phyloP scores from a whole-genome alignment of 2,329 filamentous ascomycete species.

The Emergomyces africanus region DNA sequence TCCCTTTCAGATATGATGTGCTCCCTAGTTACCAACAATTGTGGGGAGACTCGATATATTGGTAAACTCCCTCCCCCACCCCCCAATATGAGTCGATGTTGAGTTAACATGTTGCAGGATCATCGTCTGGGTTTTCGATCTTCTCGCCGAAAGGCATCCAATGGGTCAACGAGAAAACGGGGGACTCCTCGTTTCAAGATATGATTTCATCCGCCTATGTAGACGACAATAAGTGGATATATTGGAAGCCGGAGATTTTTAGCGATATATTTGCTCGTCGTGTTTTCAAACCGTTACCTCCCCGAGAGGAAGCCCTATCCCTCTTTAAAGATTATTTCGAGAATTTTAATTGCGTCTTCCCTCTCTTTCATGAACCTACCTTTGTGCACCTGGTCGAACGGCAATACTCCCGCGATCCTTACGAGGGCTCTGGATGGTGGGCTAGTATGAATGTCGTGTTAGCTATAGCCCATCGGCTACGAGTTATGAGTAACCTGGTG shows the following conservation, averaged over 20 bases:
- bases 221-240: conserved; percentile 89
- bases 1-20: conserved; percentile 97
- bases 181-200: conserved; percentile 84
- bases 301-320: conserved; percentile 76
- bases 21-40: conserved; percentile 87
- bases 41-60: conserved; percentile 90
- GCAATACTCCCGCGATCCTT: conserved; percentile 86
- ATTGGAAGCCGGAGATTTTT: conserved; percentile 98
- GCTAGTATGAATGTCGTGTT: conserved; percentile 87
- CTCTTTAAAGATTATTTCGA: conserved; percentile 90
- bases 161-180: conserved; percentile 97
- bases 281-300: conserved; percentile 69
- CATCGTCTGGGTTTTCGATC: conserved; percentile 95
- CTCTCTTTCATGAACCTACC: conserved; percentile 90
- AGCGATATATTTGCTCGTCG: conserved; percentile 78
- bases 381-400: conserved; percentile 96
- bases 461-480: conserved; percentile 82
- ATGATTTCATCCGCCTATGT: conserved; percentile 90
- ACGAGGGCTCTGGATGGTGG: conserved; percentile 96
- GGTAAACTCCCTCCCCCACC: conserved; percentile 40
- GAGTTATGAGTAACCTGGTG: conserved; percentile 90
- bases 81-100: conserved; percentile 11
- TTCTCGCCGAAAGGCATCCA: conserved; percentile 97
- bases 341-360: conserved; percentile 99
- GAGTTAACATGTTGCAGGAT: conserved; percentile 45